These are phyloP conservation scores for Polysphondylium violaceum DNA, from an alignment of 78 protist species.

Conservation along the genomic window DNA sequence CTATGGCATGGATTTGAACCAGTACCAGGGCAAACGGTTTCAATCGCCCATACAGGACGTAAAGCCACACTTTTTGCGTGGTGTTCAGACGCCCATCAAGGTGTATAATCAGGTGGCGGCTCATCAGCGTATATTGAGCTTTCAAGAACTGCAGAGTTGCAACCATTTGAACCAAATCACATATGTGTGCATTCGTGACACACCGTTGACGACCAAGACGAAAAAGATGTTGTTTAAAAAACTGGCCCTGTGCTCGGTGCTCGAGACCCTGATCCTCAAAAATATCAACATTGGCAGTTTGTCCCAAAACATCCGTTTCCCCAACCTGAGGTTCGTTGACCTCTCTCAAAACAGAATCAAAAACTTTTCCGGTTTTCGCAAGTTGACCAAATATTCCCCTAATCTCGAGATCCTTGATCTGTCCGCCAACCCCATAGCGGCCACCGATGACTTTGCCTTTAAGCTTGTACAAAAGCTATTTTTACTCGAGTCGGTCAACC, in stretches of 20 bases:
- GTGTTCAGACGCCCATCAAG: conserved; percentile 17
- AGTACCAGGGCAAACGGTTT: neutral
- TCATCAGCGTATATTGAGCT: neutral
- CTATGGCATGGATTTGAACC: conserved; percentile 14
- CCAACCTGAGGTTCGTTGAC: conserved; percentile 46
- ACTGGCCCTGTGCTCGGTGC: neutral
- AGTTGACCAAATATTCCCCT: conserved; percentile 23
- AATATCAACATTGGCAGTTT: conserved; percentile 17
- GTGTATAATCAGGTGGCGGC: conserved; percentile 10
- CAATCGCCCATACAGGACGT: neutral
- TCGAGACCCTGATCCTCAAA: conserved; percentile 54
- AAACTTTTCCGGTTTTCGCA: conserved; percentile 6
- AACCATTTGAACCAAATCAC: neutral
- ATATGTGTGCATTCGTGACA: conserved; percentile 38
- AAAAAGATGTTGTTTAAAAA: conserved; percentile 36
- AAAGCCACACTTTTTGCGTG: conserved; percentile 41
- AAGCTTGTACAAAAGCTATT: neutral
- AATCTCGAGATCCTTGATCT: conserved; percentile 50
- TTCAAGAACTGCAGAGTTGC: neutral
- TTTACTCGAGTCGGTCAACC: conserved; percentile 16
- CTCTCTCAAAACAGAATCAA: conserved; percentile 44
- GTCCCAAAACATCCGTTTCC: conserved; percentile 25
- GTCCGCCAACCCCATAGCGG: conserved; percentile 11
- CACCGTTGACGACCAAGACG: neutral
- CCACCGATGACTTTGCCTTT: neutral